phyloP scores from a whole-genome alignment of 106 monocot genomes.

The Dioscorea dumetorum region DNA sequence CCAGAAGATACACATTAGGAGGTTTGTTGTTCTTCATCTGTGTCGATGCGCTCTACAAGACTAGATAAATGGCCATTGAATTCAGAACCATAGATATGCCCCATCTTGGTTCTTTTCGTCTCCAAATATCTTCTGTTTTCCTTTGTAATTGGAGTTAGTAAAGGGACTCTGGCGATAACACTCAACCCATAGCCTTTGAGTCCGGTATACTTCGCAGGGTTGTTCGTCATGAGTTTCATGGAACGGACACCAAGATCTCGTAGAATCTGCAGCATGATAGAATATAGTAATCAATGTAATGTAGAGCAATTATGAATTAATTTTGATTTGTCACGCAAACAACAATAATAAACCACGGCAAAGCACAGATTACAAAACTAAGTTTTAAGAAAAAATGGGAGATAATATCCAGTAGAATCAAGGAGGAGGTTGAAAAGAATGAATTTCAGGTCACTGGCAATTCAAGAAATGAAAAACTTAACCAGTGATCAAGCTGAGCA shows the following conservation, averaged over 20 bases:
- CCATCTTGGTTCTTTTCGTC: slow-evolving; percentile 55
- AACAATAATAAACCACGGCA: background rate
- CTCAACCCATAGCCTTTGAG: slow-evolving; percentile 56
- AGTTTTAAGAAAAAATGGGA: background rate
- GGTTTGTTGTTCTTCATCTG: background rate
- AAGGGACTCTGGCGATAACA: slow-evolving; percentile 26
- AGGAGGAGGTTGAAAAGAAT: background rate
- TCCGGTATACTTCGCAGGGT: slow-evolving; percentile 47
- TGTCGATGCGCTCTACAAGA: background rate
- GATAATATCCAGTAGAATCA: background rate
- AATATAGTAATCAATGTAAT: background rate
- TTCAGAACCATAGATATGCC: slow-evolving; percentile 45
- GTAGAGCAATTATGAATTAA: background rate
- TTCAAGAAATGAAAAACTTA: too few relatives aligned
- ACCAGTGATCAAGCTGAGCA: background rate
- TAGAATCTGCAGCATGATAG: slow-evolving; percentile 30
- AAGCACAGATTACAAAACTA: background rate
- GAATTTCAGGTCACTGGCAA: background rate
- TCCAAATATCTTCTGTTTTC: slow-evolving; percentile 63
- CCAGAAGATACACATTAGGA: too few relatives aligned
- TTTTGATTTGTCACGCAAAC: background rate
- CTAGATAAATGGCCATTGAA: slow-evolving; percentile 5
- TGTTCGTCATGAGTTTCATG: slow-evolving; percentile 58
- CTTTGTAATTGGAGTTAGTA: slow-evolving; percentile 46
- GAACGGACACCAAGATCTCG: slow-evolving; percentile 48